Conservation (phyloP, 1,284 basidiomycete species). For the Apiotrichum domesticum region DNA sequence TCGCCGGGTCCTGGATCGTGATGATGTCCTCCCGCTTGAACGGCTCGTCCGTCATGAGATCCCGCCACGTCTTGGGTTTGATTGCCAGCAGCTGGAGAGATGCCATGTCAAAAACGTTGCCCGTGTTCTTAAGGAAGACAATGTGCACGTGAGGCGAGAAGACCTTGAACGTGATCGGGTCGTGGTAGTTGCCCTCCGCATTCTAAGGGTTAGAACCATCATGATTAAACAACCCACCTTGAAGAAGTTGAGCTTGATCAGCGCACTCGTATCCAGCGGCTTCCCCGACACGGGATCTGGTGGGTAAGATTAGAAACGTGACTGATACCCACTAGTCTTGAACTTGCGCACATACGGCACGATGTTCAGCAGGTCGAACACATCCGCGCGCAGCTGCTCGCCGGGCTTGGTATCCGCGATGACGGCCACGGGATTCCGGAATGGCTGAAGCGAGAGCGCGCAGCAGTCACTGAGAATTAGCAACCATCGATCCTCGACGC, state of each 20-base stretch:
- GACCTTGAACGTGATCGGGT: constrained; percentile 88
- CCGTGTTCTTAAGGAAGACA: constrained; percentile 76
- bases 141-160: constrained; percentile 88
- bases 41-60: constrained; percentile 75
- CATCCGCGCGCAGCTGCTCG: constrained; percentile 43
- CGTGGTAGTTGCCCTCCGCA: constrained; percentile 71
- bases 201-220: constrained; percentile 25
- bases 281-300: constrained; percentile 80
- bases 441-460: constrained; percentile 84
- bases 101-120: constrained; percentile 52
- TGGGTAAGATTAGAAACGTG: neutral
- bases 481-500: too few species aligned
- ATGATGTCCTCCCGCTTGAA: constrained; percentile 89
- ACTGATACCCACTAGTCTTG: constrained; percentile 56
- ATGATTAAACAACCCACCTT: constrained; percentile 30
- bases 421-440: constrained; percentile 81
- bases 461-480: constrained; percentile 63
- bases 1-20: constrained; percentile 62
- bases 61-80: constrained; percentile 64
- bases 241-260: constrained; percentile 84
- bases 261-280: constrained; percentile 65
- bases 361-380: constrained; percentile 81
- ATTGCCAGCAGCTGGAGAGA: constrained; percentile 56
- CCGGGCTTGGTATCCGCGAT: constrained; percentile 41
- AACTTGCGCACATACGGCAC: constrained; percentile 75